These are phyloP conservation scores for Taphrina deformans DNA, from an alignment of 1,139 yeast genomes.

Conservation along the genomic window DNA sequence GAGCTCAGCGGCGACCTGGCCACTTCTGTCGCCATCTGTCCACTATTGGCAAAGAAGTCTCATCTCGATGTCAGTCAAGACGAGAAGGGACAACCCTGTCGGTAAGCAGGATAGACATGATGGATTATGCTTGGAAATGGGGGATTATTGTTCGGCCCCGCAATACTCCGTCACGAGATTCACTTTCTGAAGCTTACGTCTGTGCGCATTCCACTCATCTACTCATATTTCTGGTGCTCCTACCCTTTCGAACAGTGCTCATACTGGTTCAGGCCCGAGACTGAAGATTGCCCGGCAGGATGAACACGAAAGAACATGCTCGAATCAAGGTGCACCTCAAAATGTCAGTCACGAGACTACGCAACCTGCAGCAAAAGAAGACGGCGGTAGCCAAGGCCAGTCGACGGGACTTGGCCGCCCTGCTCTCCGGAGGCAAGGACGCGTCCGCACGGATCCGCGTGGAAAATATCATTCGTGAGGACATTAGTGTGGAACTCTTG, in stretches of 20 bases:
- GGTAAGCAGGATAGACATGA: no score
- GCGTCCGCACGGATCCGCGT: slow-evolving; percentile 82
- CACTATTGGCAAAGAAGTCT: no score
- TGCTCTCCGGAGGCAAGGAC: slow-evolving; percentile 69
- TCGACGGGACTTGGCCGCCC: slow-evolving; percentile 71
- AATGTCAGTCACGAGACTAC: slow-evolving; percentile 76
- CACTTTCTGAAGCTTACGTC: neutral
- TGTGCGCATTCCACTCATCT: neutral
- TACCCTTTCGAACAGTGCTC: no score
- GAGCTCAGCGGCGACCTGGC: neutral
- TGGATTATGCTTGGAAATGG: no score
- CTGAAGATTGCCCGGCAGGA: no score
- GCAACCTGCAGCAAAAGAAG: slow-evolving; percentile 79
- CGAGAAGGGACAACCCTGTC: no score
- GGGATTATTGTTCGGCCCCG: no score
- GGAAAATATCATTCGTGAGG: slow-evolving; percentile 82
- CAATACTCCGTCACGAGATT: neutral
- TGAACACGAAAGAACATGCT: slow-evolving; percentile 24
- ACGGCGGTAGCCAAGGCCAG: slow-evolving; percentile 79
- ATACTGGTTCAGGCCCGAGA: no score
- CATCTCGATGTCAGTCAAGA: neutral
- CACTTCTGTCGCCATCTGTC: neutral
- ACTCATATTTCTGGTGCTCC: no score
- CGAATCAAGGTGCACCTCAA: slow-evolving; percentile 32
- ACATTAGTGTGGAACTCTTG: slow-evolving; percentile 74